Percentiles rank a stretch among this genome's conserved stretches.
Conservation (phyloP, 2,329 filamentous ascomycete genomes). For the Pseudogymnoascus sp. region DNA sequence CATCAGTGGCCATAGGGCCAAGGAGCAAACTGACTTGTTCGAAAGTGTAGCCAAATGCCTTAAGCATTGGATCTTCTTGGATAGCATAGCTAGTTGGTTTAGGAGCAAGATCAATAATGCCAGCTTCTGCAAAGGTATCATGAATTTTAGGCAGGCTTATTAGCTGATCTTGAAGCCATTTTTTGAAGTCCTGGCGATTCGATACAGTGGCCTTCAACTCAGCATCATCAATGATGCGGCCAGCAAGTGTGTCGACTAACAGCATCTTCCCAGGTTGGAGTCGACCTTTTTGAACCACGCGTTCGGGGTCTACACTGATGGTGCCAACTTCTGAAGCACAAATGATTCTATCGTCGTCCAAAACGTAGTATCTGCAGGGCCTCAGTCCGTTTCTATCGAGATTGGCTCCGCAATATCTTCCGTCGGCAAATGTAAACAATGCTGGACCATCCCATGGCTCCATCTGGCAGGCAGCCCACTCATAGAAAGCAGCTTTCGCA, state of each 20-base stretch:
- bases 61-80: slow-evolving; percentile 76
- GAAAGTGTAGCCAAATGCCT: slow-evolving; percentile 88
- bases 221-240: slow-evolving; percentile 87
- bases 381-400: slow-evolving; percentile 91
- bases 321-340: slow-evolving; percentile 96
- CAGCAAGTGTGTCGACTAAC: slow-evolving; percentile 82
- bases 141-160: slow-evolving; percentile 73
- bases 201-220: slow-evolving; percentile 87
- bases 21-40: slow-evolving; percentile 90
- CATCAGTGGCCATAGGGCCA: slow-evolving; percentile 92
- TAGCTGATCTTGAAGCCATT: slow-evolving; percentile 82
- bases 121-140: slow-evolving; percentile 50
- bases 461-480: slow-evolving; percentile 98
- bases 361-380: slow-evolving; percentile 94
- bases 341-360: slow-evolving; percentile 93
- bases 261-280: slow-evolving; percentile 94
- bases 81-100: slow-evolving; percentile 63
- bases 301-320: slow-evolving; percentile 83
- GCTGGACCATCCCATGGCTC: slow-evolving; percentile 97
- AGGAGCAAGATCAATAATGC: slow-evolving; percentile 56
- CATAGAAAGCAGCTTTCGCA: slow-evolving; percentile 93
- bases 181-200: slow-evolving; percentile 77
- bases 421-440: slow-evolving; percentile 94
- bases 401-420: slow-evolving; percentile 93
- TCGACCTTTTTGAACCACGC: slow-evolving; percentile 85